These are phyloP conservation scores for Calonectria multiphialidica DNA, from an alignment of 2,329 filamentous ascomycete genomes.

Conservation along the genomic window DNA sequence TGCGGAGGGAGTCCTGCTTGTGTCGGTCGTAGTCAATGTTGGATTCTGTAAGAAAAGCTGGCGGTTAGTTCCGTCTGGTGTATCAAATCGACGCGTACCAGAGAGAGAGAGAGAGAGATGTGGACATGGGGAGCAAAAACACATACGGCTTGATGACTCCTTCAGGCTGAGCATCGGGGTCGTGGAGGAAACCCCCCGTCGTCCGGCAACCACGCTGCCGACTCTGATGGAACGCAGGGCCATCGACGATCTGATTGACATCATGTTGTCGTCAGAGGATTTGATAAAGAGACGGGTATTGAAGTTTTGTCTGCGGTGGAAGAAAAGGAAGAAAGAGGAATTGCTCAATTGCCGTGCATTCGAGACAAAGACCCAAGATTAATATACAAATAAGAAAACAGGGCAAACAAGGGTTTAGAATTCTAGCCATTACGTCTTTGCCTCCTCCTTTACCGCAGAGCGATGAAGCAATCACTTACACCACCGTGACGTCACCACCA, in stretches of 20 bases:
- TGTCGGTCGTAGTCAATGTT: conserved; percentile 65
- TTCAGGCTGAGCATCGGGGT: conserved; percentile 48
- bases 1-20: conserved; percentile 71
- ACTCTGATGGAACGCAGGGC: conserved; percentile 38
- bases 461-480: conserved; percentile 19
- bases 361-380: not conserved
- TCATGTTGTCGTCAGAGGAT: conserved; percentile 23
- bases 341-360: not conserved
- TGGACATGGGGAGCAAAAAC: too few species aligned
- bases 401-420: not conserved
- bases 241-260: conserved; percentile 38
- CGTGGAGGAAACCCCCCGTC: conserved; percentile 45
- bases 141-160: conserved; percentile 53
- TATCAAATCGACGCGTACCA: too few species aligned
- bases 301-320: not conserved
- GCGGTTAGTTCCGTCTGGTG: too few species aligned
- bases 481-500: conserved; percentile 21
- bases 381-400: not conserved
- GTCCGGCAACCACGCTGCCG: conserved; percentile 37
- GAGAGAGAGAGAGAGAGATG: not conserved
- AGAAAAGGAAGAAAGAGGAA: too few species aligned
- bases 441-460: not conserved
- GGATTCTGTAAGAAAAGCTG: conserved; percentile 41
- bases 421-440: conserved; percentile 7
- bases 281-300: too few species aligned